phyloP scores from a whole-genome alignment of 148 eudicot genomes.

The Chenopodium quinoa region DNA sequence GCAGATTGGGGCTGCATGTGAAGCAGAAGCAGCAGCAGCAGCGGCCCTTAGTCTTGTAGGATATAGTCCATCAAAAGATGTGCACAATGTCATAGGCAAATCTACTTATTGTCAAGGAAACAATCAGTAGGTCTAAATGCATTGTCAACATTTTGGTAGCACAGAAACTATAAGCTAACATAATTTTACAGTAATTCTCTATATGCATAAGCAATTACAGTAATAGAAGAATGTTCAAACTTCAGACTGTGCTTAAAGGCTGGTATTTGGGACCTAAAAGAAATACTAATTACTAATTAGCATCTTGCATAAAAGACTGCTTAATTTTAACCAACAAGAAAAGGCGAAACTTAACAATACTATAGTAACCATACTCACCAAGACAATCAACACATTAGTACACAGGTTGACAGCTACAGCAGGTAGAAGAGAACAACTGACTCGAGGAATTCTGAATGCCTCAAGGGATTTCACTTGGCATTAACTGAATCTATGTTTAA shows the following conservation, averaged over 20 bases:
- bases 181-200: not conserved
- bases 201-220: not conserved
- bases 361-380: not conserved
- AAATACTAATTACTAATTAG: not conserved
- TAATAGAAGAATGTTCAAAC: not conserved
- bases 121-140: not conserved
- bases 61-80: conserved; percentile 47
- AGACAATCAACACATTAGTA: not conserved
- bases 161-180: not conserved
- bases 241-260: not conserved
- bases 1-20: not conserved
- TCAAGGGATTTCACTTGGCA: not conserved
- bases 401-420: not conserved
- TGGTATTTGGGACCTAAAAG: not conserved
- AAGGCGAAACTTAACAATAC: not conserved
- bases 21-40: not conserved
- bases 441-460: not conserved
- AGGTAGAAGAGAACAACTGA: not conserved
- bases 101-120: conserved; percentile 69
- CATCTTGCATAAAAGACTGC: not conserved
- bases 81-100: conserved; percentile 95
- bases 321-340: not conserved
- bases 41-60: not conserved
- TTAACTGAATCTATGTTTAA: not conserved
- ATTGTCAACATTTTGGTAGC: not conserved